Conservation (phyloP, 345 rosid species). For the Barbarea vulgaris region DNA sequence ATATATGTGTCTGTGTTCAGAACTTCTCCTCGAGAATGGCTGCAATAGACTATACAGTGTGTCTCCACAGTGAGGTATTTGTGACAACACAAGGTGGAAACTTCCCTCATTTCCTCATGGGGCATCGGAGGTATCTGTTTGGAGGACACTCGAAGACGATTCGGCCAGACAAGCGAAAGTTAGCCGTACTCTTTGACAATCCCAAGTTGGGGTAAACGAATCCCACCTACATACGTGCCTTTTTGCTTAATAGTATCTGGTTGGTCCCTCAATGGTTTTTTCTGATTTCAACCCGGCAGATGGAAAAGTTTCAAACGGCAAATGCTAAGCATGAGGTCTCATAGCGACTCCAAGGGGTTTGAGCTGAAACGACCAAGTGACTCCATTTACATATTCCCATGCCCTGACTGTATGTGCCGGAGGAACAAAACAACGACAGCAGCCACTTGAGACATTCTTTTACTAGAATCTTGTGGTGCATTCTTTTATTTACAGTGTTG, state of each 20-base stretch:
- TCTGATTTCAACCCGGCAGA: conserved; percentile 49
- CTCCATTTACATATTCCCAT: conserved; percentile 82
- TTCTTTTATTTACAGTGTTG: conserved; percentile 24
- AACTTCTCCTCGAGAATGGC: conserved; percentile 99
- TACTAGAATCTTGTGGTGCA: conserved; percentile 5
- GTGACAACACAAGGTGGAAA: conserved; percentile 99
- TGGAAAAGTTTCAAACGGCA: conserved; percentile 93
- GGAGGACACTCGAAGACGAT: conserved; percentile 95
- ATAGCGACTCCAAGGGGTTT: conserved; percentile 89
- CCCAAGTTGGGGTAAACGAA: conserved; percentile 71
- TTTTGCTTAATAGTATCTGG: background rate
- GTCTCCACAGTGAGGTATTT: conserved; percentile 98
- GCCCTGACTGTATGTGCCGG: conserved; percentile 98
- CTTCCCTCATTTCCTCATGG: conserved; percentile 96
- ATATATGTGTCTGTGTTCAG: conserved; percentile 47
- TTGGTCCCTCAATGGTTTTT: background rate
- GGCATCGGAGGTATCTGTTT: conserved; percentile 84
- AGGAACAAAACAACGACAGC: conserved; percentile 54
- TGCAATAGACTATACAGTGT: conserved; percentile 97
- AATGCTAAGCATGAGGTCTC: conserved; percentile 80
- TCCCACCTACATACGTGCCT: conserved; percentile 14
- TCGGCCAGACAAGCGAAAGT: conserved; percentile 90
- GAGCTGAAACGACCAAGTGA: conserved; percentile 86
- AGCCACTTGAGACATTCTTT: conserved; percentile 29
- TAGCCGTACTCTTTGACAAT: conserved; percentile 88